Conservation (phyloP, 2,329 filamentous ascomycete genomes). For the Kalmusia sp. region DNA sequence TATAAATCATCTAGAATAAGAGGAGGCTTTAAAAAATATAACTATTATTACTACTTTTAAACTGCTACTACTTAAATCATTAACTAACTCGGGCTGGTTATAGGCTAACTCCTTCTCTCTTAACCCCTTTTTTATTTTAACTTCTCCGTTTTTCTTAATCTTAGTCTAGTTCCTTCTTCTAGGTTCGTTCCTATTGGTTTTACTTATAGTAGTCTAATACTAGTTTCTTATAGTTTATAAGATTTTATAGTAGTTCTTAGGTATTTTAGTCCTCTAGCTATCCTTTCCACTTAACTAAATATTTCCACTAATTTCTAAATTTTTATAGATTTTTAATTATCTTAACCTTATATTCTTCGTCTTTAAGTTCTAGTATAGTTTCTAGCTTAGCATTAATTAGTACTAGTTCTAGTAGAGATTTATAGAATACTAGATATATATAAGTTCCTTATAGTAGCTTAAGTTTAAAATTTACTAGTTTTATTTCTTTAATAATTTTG, state of each 20-base stretch:
- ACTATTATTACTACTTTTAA: background rate
- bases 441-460: background rate
- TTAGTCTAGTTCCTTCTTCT: background rate
- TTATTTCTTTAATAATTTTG: constrained; percentile 1
- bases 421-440: background rate
- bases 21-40: too few species aligned
- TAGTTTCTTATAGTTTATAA: background rate
- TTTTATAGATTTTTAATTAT: background rate
- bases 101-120: background rate
- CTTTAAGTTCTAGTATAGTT: constrained; percentile 5
- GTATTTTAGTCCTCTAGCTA: constrained; percentile 3
- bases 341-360: constrained; percentile 9
- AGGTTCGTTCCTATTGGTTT: background rate
- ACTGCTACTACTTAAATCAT: too few species aligned
- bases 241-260: constrained; percentile 1
- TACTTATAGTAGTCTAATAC: background rate
- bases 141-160: background rate
- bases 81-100: background rate
- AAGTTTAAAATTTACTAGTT: background rate
- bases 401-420: constrained; percentile 1
- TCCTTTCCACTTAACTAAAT: constrained; percentile 10
- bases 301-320: constrained; percentile 8
- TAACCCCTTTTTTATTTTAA: background rate
- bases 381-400: constrained; percentile 1
- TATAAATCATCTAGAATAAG: too few species aligned